These are phyloP conservation scores for Populus simonii DNA, from an alignment of 345 rosid genomes.

Conservation along the genomic window DNA sequence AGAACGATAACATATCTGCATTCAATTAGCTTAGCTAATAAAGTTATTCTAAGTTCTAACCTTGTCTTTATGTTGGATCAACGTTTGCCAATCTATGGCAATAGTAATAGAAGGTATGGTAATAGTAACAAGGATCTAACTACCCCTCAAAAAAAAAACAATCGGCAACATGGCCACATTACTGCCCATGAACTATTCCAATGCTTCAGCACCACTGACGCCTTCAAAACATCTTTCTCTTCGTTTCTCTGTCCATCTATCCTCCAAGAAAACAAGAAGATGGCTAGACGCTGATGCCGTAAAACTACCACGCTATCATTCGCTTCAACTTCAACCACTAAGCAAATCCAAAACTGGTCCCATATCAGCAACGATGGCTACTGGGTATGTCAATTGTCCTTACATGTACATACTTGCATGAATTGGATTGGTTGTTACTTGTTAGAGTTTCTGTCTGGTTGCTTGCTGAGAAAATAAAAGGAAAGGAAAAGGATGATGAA, in stretches of 20 bases:
- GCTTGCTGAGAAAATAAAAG: background rate
- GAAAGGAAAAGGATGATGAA: background rate
- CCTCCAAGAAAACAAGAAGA: background rate
- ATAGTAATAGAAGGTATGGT: too few relatives aligned
- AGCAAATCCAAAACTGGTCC: slow-evolving; percentile 6
- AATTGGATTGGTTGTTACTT: background rate
- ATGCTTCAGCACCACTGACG: slow-evolving; percentile 10
- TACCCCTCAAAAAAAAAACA: background rate
- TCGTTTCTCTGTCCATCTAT: background rate
- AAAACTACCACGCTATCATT: background rate
- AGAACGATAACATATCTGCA: too few relatives aligned
- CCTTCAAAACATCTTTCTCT: background rate
- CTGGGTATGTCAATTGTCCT: slow-evolving; percentile 19
- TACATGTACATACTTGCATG: background rate
- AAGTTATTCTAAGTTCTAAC: too few relatives aligned
- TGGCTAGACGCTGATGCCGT: background rate
- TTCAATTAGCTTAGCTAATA: too few relatives aligned
- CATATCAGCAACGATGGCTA: slow-evolving; percentile 20
- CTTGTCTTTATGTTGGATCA: too few relatives aligned
- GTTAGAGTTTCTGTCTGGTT: background rate
- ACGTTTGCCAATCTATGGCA: too few relatives aligned
- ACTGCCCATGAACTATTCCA: background rate
- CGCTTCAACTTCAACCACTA: slow-evolving; percentile 4
- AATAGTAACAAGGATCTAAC: background rate
- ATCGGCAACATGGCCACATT: background rate